These are phyloP conservation scores for Leccinum ponderosum DNA, from an alignment of 1,284 basidiomycete species.

Conservation along the genomic window DNA sequence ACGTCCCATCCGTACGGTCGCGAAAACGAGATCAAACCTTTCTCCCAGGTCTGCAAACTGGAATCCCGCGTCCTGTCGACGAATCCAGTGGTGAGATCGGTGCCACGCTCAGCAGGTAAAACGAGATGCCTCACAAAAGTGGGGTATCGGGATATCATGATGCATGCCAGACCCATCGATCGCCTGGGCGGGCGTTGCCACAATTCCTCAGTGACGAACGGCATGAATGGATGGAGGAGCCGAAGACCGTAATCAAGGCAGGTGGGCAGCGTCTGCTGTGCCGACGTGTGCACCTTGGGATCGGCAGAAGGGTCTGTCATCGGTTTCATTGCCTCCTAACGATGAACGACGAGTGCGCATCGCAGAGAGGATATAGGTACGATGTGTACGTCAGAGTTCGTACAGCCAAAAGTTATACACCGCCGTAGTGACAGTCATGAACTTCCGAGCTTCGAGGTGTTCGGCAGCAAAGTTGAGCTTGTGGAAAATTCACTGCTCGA, in stretches of 20 bases:
- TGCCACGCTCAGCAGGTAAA: background rate
- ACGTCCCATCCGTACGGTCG: conserved; percentile 76
- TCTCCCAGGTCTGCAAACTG: conserved; percentile 77
- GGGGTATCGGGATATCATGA: conserved; percentile 90
- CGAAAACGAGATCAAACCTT: conserved; percentile 88
- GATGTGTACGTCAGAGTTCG: conserved; percentile 98
- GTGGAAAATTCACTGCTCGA: conserved; percentile 96
- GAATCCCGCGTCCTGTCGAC: conserved; percentile 56
- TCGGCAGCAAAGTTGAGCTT: conserved; percentile 85
- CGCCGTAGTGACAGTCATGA: conserved; percentile 86
- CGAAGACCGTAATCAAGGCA: conserved; percentile 90
- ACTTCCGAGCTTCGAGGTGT: conserved; percentile 81
- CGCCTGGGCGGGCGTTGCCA: conserved; percentile 74
- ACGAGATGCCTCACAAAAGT: conserved; percentile 55
- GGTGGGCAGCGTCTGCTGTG: conserved; percentile 96
- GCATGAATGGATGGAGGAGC: conserved; percentile 98
- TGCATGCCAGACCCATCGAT: conserved; percentile 79
- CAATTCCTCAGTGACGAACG: conserved; percentile 85
- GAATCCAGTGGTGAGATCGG: background rate
- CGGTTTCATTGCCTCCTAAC: conserved; percentile 92
- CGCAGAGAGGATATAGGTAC: conserved; percentile 45
- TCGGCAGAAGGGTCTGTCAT: conserved; percentile 84
- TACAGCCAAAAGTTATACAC: conserved; percentile 98
- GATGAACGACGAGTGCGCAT: conserved; percentile 5
- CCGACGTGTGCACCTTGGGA: conserved; percentile 66